Conservation (phyloP, 768 basidiomycete species). For the Termitomyces sp. region DNA sequence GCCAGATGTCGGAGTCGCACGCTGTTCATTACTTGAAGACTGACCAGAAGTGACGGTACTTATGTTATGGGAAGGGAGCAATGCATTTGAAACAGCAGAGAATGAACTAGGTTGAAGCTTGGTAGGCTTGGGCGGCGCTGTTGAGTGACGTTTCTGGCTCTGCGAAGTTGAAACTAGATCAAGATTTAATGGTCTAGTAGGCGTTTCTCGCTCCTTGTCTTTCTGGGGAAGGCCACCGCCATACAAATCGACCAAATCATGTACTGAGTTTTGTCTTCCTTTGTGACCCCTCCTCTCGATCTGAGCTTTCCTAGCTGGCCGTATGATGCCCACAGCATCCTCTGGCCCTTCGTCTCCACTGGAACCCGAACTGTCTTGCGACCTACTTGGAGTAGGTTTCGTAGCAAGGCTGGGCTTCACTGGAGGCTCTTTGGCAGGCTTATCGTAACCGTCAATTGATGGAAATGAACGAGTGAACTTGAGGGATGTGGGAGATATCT, state of each 20-base stretch:
- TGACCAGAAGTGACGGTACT: background rate
- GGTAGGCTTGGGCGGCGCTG: background rate
- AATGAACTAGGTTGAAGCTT: conserved; percentile 1
- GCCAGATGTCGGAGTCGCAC: background rate
- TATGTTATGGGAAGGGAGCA: conserved; percentile 5
- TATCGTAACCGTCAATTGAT: conserved; percentile 23
- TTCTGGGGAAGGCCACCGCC: conserved; percentile 48
- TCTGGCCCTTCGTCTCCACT: conserved; percentile 59
- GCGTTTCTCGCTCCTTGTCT: conserved; percentile 30
- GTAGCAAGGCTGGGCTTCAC: conserved; percentile 47
- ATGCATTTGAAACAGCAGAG: conserved; percentile 3
- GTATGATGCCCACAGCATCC: conserved; percentile 27
- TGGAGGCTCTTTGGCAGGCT: conserved; percentile 16
- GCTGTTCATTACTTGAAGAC: background rate
- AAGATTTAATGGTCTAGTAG: conserved; percentile 1
- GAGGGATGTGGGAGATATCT: conserved; percentile 31
- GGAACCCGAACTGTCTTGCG: conserved; percentile 38
- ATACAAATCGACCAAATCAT: conserved; percentile 77
- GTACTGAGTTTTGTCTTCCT: conserved; percentile 74
- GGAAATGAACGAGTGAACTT: conserved; percentile 33
- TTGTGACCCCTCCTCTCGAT: conserved; percentile 33
- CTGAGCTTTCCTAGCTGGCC: conserved; percentile 18
- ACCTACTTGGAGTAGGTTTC: conserved; percentile 16
- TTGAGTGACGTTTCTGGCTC: conserved; percentile 2
- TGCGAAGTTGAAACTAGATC: background rate